Percentiles rank a stretch among this genome's conserved stretches.
Conservation (phyloP, 352 stramenopile genomes). For the Elongisporangium anandrum region DNA sequence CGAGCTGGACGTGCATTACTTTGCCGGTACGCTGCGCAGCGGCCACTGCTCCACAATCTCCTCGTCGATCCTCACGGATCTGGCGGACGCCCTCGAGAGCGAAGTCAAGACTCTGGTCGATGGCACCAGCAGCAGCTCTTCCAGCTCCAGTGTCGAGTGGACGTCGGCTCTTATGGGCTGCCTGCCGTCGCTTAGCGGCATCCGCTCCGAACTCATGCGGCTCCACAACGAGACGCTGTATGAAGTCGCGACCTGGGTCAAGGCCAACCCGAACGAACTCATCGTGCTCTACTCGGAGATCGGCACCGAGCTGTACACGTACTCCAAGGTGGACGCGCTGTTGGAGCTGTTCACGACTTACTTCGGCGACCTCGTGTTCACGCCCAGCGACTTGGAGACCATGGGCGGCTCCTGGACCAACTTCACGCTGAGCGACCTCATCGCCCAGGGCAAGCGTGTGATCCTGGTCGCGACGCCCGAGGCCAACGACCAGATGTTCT, state of each 20-base stretch:
- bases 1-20: constrained; percentile 83
- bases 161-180: constrained; percentile 63
- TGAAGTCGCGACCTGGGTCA: constrained; percentile 62
- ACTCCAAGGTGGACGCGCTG: constrained; percentile 38
- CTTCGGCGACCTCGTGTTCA: constrained; percentile 52
- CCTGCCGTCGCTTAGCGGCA: constrained; percentile 73
- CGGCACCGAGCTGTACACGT: constrained; percentile 32
- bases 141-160: constrained; percentile 35
- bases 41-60: constrained; percentile 66
- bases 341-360: constrained; percentile 36
- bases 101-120: constrained; percentile 27
- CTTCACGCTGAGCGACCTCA: constrained; percentile 45
- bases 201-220: constrained; percentile 60
- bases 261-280: constrained; percentile 36
- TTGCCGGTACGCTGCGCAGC: constrained; percentile 52
- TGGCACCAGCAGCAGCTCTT: constrained; percentile 14
- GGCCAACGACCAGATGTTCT: constrained; percentile 55
- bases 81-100: constrained; percentile 30
- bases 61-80: constrained; percentile 56
- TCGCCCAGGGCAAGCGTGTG: constrained; percentile 44
- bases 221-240: constrained; percentile 41
- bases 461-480: constrained; percentile 38
- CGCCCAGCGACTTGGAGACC: constrained; percentile 31
- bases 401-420: constrained; percentile 34
- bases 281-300: constrained; percentile 61